Conservation (phyloP, 108 stramenopile species). For the Discostella pseudostelligera region DNA sequence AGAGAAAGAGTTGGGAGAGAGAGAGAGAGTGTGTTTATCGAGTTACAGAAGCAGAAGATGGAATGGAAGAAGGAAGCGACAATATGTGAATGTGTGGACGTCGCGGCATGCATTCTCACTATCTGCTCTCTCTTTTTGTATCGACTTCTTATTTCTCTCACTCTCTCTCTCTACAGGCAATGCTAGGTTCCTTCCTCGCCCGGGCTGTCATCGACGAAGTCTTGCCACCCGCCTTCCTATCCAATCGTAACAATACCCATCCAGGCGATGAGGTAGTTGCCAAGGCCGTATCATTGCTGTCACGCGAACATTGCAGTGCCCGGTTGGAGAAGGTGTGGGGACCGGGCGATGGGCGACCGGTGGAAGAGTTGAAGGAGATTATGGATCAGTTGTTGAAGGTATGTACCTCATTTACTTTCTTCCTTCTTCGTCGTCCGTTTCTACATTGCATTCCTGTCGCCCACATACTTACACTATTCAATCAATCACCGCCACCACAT, state of each 20-base stretch:
- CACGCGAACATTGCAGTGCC: slow-evolving; percentile 88
- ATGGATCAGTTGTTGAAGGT: slow-evolving; percentile 87
- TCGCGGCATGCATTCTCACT: too few relatives aligned
- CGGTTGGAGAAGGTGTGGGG: slow-evolving; percentile 95
- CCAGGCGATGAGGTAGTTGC: slow-evolving; percentile 83
- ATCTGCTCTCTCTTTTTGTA: too few relatives aligned
- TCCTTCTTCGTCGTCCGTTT: too few relatives aligned
- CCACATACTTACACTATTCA: too few relatives aligned
- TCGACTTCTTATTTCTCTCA: too few relatives aligned
- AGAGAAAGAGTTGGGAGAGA: too few relatives aligned
- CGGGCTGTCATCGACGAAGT: slow-evolving; percentile 96
- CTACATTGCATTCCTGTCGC: too few relatives aligned
- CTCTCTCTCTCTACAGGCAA: slow-evolving; percentile 40
- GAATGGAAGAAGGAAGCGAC: not conserved
- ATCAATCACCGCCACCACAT: too few relatives aligned
- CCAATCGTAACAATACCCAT: slow-evolving; percentile 82
- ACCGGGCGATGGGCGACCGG: slow-evolving; percentile 93
- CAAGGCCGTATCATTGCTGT: slow-evolving; percentile 82
- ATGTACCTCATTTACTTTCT: slow-evolving; percentile 8
- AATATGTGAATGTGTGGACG: too few relatives aligned
- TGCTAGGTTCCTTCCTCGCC: slow-evolving; percentile 87
- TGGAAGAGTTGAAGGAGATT: slow-evolving; percentile 89
- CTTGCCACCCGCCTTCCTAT: slow-evolving; percentile 90
- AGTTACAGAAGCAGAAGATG: too few relatives aligned
- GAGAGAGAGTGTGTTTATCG: too few relatives aligned